These are phyloP conservation scores for Phytophthora lateralis DNA, from an alignment of 352 stramenopile species.

Conservation along the genomic window DNA sequence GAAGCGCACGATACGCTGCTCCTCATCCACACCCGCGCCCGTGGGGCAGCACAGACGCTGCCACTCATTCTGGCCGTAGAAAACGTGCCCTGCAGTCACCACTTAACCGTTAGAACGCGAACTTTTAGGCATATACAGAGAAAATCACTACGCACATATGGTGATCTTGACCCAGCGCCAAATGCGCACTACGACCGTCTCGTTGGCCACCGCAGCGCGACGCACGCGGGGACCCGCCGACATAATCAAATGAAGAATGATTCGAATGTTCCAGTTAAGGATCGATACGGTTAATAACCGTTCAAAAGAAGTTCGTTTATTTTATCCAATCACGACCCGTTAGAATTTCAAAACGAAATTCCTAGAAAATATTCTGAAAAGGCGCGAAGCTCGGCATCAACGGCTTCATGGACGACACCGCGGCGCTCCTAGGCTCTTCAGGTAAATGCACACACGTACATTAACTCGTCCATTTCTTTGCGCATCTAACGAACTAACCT, in stretches of 20 bases:
- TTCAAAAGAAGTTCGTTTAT: background rate
- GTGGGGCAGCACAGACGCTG: constrained; percentile 35
- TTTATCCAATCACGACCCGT: constrained; percentile 4
- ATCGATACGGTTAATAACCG: background rate
- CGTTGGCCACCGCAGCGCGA: constrained; percentile 57
- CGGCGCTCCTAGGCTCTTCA: constrained; percentile 61
- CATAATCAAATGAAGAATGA: constrained; percentile 31
- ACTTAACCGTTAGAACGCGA: background rate
- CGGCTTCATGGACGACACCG: constrained; percentile 51
- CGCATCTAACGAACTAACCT: constrained; percentile 1
- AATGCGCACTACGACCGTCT: constrained; percentile 56
- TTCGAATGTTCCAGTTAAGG: constrained; percentile 2
- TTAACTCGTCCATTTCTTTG: background rate
- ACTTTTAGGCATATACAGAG: background rate
- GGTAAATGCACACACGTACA: constrained; percentile 28
- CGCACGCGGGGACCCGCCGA: constrained; percentile 60
- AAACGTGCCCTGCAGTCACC: constrained; percentile 44
- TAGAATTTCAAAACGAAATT: constrained; percentile 26
- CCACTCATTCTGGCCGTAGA: constrained; percentile 78
- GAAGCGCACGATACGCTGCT: constrained; percentile 71
- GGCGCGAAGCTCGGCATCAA: background rate
- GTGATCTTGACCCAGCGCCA: constrained; percentile 79
- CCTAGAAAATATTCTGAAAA: constrained; percentile 13
- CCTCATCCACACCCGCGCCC: constrained; percentile 51
- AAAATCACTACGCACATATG: constrained; percentile 37